These are phyloP conservation scores for Citeromyces siamensis DNA, from an alignment of 1,139 yeast genomes.

Conservation along the genomic window DNA sequence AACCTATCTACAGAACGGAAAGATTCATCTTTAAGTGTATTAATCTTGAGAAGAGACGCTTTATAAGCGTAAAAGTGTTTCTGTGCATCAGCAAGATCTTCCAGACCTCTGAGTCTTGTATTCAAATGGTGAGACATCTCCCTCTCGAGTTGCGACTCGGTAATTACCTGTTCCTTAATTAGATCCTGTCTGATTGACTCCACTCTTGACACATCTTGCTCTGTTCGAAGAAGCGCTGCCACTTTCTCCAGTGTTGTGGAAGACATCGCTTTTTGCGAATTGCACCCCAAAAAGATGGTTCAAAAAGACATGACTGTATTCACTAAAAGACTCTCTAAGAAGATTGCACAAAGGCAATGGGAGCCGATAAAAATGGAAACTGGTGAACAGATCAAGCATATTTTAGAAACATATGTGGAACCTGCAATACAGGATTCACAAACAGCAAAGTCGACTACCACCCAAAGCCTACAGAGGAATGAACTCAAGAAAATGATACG, in stretches of 20 bases:
- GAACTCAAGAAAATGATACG: conserved; percentile 1
- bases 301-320: conserved; percentile 2
- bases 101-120: conserved; percentile 25
- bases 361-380: conserved; percentile 2
- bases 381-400: not conserved
- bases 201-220: conserved; percentile 38
- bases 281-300: conserved; percentile 1
- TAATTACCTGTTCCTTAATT: conserved; percentile 31
- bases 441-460: not conserved
- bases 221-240: conserved; percentile 21
- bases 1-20: conserved; percentile 40
- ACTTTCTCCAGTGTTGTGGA: not conserved
- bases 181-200: conserved; percentile 29
- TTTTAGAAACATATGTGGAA: conserved; percentile 4
- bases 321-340: conserved; percentile 4
- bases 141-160: conserved; percentile 32
- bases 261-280: not conserved
- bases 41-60: conserved; percentile 45
- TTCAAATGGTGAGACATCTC: conserved; percentile 34
- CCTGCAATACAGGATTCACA: conserved; percentile 4
- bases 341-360: conserved; percentile 5
- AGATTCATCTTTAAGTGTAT: conserved; percentile 40
- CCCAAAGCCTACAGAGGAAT: not conserved
- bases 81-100: conserved; percentile 25
- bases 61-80: conserved; percentile 33